Base-by-base conservation (phyloP, 192 early-diverging fungal genomes). In the Gryganskiella cystojenkinii region DNA sequence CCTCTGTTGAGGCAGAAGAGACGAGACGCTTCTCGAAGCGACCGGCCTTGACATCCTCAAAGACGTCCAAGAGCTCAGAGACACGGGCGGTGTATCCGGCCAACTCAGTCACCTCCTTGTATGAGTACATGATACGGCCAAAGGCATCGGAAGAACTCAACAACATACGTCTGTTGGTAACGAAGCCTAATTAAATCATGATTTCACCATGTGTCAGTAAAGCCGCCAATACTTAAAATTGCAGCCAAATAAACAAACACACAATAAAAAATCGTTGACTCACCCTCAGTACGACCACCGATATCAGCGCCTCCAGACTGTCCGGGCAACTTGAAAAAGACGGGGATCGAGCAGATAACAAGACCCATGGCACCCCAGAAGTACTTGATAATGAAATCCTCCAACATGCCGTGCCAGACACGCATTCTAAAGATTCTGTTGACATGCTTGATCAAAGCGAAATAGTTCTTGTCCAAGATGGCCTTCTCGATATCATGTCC, bases 381-480 rank as follows among this genome's bases (percentile, higher is more conserved):
- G 83, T 99, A 99, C 80, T 99, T 99, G 82, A 99, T 95, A 27
- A 98, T 86, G 85, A 97, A 98, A 82, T 98, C 96, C 80, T 99
- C 97, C 51, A 98, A 81, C 95, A 99, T 97, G 25, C 92, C 88
- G 76, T 98, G 93, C 79, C 91, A 92, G 58, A 99, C 91, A 30
- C 94, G 91, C 64, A 92, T 86, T 22, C 88, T 89, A 83, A 93
- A 95, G 35, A 96, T 89, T 53, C 87, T 87, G 74, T 94, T 94
- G 74, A 98, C 86, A 73, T 99, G 97, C 46, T 87, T 87, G 50
- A 95, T 90, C 27, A 99, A 86, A 11, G 87, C 85, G 74, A 86
- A 80, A 76, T 95, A 99, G 55, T 86, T 87, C 46, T 85, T 84
- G 56, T 95, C 89, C 55, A 98, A 80, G 37, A 93, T 91, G n/a